Percentiles rank a stretch among this genome's conserved stretches.
Conservation (phyloP, 1,284 basidiomycete genomes). For the Tetrapyrgos nigripes region DNA sequence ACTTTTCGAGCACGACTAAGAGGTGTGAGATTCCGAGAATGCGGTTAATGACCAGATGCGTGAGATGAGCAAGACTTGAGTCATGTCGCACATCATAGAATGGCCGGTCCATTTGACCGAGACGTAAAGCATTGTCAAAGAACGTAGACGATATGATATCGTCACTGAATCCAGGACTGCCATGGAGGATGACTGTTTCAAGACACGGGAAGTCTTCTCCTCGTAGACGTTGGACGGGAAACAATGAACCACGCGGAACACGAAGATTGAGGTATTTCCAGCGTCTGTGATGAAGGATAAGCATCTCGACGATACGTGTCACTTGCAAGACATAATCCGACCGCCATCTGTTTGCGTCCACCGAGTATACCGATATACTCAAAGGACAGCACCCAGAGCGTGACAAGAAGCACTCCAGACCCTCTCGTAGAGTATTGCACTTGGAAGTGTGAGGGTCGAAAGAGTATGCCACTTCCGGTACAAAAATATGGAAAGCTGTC, state of each 20-base stretch:
- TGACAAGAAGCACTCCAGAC: not conserved
- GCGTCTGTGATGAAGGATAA: not conserved
- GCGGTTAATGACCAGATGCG: not conserved
- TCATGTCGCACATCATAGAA: not conserved
- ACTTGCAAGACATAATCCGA: constrained; percentile 2
- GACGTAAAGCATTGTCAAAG: not conserved
- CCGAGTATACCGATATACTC: not conserved
- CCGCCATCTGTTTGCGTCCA: not conserved
- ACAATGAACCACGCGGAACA: not conserved
- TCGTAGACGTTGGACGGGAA: not conserved
- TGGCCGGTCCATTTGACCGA: not conserved
- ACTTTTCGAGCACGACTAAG: too few species aligned
- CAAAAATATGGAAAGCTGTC: not conserved
- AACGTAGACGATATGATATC: not conserved
- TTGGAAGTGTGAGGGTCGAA: not conserved
- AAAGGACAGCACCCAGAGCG: not conserved
- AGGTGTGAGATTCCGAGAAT: not conserved
- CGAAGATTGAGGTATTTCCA: constrained; percentile 5
- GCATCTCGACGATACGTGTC: not conserved
- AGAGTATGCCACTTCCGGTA: constrained; percentile 2
- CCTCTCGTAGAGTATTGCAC: not conserved
- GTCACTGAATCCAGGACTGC: not conserved
- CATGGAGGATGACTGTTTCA: not conserved
- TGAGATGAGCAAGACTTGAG: not conserved
- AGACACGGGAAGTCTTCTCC: constrained; percentile 2